Percentiles rank a stretch among this genome's conserved stretches.
Conservation (phyloP, 108 stramenopile species). For the Pseudonitzschia delicatissima region DNA sequence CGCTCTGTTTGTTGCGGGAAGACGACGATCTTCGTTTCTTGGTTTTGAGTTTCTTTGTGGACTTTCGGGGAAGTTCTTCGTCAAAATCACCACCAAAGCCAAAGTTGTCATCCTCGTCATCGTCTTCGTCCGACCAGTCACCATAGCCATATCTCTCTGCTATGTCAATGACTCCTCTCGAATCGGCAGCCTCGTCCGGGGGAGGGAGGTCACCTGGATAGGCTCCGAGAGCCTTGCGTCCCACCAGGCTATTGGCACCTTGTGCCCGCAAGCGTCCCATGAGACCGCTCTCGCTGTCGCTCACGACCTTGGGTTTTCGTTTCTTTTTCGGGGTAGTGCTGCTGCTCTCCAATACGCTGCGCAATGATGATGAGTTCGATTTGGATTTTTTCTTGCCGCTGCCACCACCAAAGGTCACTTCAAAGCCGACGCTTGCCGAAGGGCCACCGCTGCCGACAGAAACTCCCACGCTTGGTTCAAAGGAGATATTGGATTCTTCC, state of each 20-base stretch:
- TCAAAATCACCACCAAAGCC: constrained; percentile 8
- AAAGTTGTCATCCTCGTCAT: constrained; percentile 18
- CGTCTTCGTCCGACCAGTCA: constrained; percentile 52
- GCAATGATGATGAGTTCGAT: not conserved
- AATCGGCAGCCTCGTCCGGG: constrained; percentile 56
- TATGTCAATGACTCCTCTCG: constrained; percentile 48
- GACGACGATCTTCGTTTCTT: constrained; percentile 10
- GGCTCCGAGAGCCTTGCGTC: constrained; percentile 55
- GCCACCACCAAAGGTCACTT: constrained; percentile 14
- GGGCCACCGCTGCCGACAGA: constrained; percentile 19
- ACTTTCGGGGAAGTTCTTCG: not conserved
- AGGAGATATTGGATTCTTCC: not conserved
- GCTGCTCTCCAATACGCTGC: not conserved
- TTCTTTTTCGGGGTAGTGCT: not conserved
- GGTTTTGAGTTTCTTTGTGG: constrained; percentile 3
- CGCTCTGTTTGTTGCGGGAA: not conserved
- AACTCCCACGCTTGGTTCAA: constrained; percentile 12
- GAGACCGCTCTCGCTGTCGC: constrained; percentile 54
- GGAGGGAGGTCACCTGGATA: constrained; percentile 81
- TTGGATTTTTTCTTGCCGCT: constrained; percentile 12
- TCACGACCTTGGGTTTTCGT: constrained; percentile 19
- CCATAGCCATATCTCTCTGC: constrained; percentile 77
- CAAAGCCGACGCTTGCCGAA: constrained; percentile 21
- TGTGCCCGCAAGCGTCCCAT: constrained; percentile 64
- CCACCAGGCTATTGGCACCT: constrained; percentile 54